Conservation (phyloP, 2,329 filamentous ascomycete species). For the Penicillium sp. region DNA sequence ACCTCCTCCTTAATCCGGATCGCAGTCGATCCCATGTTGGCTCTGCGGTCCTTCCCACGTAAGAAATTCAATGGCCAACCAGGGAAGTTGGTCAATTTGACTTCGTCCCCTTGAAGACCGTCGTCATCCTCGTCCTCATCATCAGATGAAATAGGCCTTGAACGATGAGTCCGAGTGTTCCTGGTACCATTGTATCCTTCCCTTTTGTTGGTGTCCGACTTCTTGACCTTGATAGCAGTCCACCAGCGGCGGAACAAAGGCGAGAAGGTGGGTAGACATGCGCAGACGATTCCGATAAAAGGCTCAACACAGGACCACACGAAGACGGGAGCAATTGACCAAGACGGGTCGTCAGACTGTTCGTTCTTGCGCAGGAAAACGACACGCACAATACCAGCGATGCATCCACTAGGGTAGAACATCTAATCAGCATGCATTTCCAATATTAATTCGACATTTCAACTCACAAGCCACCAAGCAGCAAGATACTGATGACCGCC, state of each 20-base stretch:
- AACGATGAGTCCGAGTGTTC: neutral
- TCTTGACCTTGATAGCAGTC: neutral
- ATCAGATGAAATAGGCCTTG: neutral
- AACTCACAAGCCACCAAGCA: constrained; percentile 34
- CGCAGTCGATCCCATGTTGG: neutral
- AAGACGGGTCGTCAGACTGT: neutral
- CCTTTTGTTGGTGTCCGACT: neutral
- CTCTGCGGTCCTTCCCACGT: neutral
- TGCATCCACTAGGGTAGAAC: constrained; percentile 1
- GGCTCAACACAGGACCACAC: constrained; percentile 13
- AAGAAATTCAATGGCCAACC: constrained; percentile 5
- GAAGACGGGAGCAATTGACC: constrained; percentile 11
- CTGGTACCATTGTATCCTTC: neutral
- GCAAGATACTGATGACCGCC: constrained; percentile 31
- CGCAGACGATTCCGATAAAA: constrained; percentile 9
- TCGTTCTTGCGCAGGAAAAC: constrained; percentile 2
- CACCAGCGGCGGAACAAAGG: constrained; percentile 11
- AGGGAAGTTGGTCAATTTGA: constrained; percentile 7
- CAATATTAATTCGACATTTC: too few species aligned
- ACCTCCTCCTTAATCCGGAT: constrained; percentile 4
- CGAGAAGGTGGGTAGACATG: constrained; percentile 9
- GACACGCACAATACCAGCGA: constrained; percentile 9
- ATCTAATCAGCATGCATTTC: neutral
- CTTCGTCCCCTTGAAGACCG: neutral
- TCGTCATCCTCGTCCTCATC: neutral